phyloP scores from a whole-genome alignment of 192 early-diverging fungal genomes.

The Spinellus fusiger region DNA sequence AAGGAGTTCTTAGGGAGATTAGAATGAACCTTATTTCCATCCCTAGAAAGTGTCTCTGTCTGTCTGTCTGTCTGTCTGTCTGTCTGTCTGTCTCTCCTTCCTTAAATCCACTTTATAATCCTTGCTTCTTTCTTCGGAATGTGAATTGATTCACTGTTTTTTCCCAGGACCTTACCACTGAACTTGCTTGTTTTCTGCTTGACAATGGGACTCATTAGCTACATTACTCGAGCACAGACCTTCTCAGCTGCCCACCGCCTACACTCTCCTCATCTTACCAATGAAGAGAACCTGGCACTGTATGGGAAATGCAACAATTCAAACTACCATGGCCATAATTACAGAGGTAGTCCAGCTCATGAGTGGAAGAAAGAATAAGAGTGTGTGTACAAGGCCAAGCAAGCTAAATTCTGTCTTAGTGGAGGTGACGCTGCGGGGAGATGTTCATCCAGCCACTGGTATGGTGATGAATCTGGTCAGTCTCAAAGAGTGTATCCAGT shows the following conservation, averaged over 20 bases:
- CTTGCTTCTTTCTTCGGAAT: not conserved
- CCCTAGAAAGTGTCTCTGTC: not conserved
- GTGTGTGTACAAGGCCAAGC: not conserved
- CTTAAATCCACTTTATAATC: not conserved
- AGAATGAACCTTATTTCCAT: not conserved
- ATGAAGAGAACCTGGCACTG: slow-evolving; percentile 62
- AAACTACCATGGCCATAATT: slow-evolving; percentile 90
- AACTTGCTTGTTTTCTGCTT: too few relatives aligned
- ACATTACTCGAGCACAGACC: slow-evolving; percentile 68
- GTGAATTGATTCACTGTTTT: not conserved
- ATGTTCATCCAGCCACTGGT: slow-evolving; percentile 71
- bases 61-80: too few relatives aligned
- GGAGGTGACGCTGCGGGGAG: slow-evolving; percentile 63
- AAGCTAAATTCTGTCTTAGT: slow-evolving; percentile 33
- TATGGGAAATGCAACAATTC: slow-evolving; percentile 89
- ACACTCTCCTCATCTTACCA: slow-evolving; percentile 65
- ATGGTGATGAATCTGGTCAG: slow-evolving; percentile 85
- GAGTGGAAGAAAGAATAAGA: not conserved
- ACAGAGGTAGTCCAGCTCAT: slow-evolving; percentile 47
- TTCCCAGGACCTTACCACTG: too few relatives aligned
- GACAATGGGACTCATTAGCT: slow-evolving; percentile 52
- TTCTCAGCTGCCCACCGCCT: slow-evolving; percentile 91
- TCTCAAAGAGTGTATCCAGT: slow-evolving; percentile 72
- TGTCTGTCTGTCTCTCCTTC: not conserved
- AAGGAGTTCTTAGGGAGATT: too few relatives aligned